Base-by-base conservation (phyloP, 73 alveolate species). In the Urostyla sp. region DNA sequence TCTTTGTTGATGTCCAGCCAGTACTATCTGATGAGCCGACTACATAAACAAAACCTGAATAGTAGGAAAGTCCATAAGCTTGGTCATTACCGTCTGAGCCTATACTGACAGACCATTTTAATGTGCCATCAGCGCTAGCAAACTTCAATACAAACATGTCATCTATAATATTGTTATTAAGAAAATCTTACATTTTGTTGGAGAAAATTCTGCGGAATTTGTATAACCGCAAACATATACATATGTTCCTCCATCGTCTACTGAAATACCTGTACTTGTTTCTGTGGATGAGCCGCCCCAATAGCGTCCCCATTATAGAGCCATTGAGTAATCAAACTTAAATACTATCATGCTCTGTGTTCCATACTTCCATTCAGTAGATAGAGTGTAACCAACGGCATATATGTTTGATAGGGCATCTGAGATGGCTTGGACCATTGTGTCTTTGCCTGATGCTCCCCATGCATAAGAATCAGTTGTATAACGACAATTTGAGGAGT, bases 21-120 rank as follows among this genome's bases (percentile, higher is more conserved):
- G 80, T 43, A 28, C 66, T 43, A 66, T 66, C 80, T 5, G 80
- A 66, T 45, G 37, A 59, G 8, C 80, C 80, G 27, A 40, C 67
- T 28, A 66, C 21, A 40, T 66, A 66, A 15, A 66, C 50, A 23
- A 20, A 43, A 6, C 67, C 63, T 8, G 23, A 18, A 4, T 21
- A 8, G 23, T 43, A 51, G n/a, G 21, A 24, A 1, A 66, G 38
- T 5, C 67, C 52, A 66, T 66, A 40, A 8, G 80, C 80, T 28
- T 66, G 37, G 46, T 66, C 80, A 26, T 66, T 66, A 45, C 43
- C 44, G 66, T 37, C 59, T 27, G 27, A 43, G 66, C 80, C 80
- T 1, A 66, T 16, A 40, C 80, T 66, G 7, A 46, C 21, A 3
- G 63, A 59, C 80, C 80, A 66, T 5, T 49, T 24, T 16, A 66